Evolutionary conservation across 2,329 filamentous ascomycete genomes (phyloP).

Genomic region (Penicillium sp.): DNA sequence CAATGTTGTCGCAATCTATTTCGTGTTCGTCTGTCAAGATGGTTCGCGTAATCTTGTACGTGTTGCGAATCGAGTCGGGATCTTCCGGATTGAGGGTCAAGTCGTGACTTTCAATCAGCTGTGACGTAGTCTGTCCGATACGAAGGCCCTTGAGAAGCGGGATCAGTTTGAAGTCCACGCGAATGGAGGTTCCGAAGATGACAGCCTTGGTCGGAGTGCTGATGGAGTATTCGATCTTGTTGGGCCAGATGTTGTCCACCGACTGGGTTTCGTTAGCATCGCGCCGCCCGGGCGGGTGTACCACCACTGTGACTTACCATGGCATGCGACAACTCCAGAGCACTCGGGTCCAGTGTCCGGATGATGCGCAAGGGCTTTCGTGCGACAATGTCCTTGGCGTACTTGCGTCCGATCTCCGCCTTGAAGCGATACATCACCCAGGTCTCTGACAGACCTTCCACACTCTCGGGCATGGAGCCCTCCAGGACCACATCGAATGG

Average conservation of each 20-base stretch:
- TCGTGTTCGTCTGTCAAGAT: constrained; percentile 67
- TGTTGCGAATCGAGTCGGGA: constrained; percentile 36
- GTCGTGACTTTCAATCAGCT: constrained; percentile 76
- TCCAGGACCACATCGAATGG: constrained; percentile 73
- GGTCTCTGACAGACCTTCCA: constrained; percentile 83
- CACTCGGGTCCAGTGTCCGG: constrained; percentile 70
- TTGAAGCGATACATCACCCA: constrained; percentile 89
- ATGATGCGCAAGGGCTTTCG: constrained; percentile 77
- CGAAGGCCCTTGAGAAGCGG: constrained; percentile 84
- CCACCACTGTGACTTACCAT: constrained; percentile 57
- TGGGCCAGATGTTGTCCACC: constrained; percentile 95
- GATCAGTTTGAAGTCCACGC: constrained; percentile 80
- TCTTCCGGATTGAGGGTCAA: constrained; percentile 55
- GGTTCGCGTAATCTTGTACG: constrained; percentile 63
- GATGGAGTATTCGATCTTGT: constrained; percentile 95
- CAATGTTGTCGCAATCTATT: constrained; percentile 62
- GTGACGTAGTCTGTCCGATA: constrained; percentile 76
- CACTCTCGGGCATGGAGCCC: constrained; percentile 71
- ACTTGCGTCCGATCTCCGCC: constrained; percentile 84
- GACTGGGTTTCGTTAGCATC: constrained; percentile 45
- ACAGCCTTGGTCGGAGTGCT: constrained; percentile 90
- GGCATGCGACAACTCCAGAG: constrained; percentile 75
- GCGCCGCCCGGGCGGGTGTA: background rate
- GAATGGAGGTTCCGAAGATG: constrained; percentile 83
- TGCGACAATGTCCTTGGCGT: constrained; percentile 79